A percentile compares a stretch with the other conserved stretches of the same genome.
These are phyloP conservation scores for Fusarium sp. DNA, from an alignment of 2,329 filamentous ascomycete genomes.

Conservation along the genomic window DNA sequence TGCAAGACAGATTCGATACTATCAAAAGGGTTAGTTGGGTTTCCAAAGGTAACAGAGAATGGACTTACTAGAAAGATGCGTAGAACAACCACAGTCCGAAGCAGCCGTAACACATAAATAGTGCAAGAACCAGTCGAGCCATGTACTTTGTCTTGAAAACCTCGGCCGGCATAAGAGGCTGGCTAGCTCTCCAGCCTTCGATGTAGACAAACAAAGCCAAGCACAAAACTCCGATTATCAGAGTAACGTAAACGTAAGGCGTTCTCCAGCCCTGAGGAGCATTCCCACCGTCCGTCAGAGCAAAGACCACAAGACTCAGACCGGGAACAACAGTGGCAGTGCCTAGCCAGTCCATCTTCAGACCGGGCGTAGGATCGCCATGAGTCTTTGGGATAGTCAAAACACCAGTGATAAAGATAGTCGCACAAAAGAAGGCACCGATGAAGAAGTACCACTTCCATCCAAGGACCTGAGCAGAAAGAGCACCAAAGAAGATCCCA, in stretches of 20 bases:
- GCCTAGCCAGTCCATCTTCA: slow-evolving; percentile 77
- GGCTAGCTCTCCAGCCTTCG: slow-evolving; percentile 75
- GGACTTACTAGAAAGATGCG: slow-evolving; percentile 70
- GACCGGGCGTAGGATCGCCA: slow-evolving; percentile 37
- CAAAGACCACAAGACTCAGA: slow-evolving; percentile 77
- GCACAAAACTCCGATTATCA: slow-evolving; percentile 71
- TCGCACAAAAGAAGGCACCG: slow-evolving; percentile 60
- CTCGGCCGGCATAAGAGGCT: slow-evolving; percentile 76
- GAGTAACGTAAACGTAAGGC: slow-evolving; percentile 75
- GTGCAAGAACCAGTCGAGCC: slow-evolving; percentile 68
- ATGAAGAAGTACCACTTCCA: slow-evolving; percentile 82
- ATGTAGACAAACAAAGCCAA: slow-evolving; percentile 73
- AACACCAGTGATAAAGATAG: slow-evolving; percentile 56
- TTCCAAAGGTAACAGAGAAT: fast-evolving
- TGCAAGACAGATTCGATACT: slow-evolving; percentile 71
- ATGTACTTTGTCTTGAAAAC: slow-evolving; percentile 78
- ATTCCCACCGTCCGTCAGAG: slow-evolving; percentile 78
- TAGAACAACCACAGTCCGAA: slow-evolving; percentile 78
- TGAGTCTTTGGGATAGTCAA: slow-evolving; percentile 55
- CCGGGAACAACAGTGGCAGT: slow-evolving; percentile 70
- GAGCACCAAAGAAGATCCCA: slow-evolving; percentile 75
- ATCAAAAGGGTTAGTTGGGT: neutral
- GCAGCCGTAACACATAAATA: slow-evolving; percentile 76
- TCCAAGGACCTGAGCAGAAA: slow-evolving; percentile 68
- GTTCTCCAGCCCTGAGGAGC: slow-evolving; percentile 77